phyloP scores from a whole-genome alignment of 495 filamentous ascomycete genomes.

The Platismatia glauca region DNA sequence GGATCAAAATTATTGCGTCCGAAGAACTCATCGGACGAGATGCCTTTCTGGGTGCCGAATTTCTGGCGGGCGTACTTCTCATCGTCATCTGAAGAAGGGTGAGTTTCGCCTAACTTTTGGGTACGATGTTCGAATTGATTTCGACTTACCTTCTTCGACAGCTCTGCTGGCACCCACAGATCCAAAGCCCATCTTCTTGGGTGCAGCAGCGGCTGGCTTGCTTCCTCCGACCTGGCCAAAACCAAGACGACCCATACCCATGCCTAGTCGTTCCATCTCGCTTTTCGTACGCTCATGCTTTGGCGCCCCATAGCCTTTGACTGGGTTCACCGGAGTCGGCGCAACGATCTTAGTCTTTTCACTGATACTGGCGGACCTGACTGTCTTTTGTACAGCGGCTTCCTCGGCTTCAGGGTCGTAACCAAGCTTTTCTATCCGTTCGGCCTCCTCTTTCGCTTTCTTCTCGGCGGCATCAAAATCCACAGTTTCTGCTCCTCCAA shows the following conservation, averaged over 20 bases:
- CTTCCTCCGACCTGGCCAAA: constrained; percentile 76
- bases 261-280: constrained; percentile 82
- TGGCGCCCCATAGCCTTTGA: constrained; percentile 50
- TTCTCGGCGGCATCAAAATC: constrained; percentile 97
- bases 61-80: constrained; percentile 68
- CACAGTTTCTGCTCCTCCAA: constrained; percentile 60
- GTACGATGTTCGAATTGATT: constrained; percentile 10
- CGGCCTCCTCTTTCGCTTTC: constrained; percentile 94
- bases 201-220: constrained; percentile 50
- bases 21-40: constrained; percentile 97
- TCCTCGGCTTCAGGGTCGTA: constrained; percentile 90
- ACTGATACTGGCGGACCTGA: constrained; percentile 37
- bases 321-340: constrained; percentile 67
- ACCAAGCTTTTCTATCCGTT: constrained; percentile 94
- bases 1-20: constrained; percentile 82
- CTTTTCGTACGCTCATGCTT: constrained; percentile 51
- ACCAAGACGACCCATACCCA: constrained; percentile 79
- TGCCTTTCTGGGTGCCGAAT: constrained; percentile 89
- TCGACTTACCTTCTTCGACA: constrained; percentile 55
- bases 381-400: constrained; percentile 47
- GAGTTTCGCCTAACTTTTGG: background rate
- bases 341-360: constrained; percentile 52
- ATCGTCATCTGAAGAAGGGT: constrained; percentile 46
- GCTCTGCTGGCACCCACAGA: constrained; percentile 63
- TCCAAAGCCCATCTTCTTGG: constrained; percentile 83